These are phyloP conservation scores for Aeschynomene evenia DNA, from an alignment of 306 rosid genomes.

Conservation along the genomic window DNA sequence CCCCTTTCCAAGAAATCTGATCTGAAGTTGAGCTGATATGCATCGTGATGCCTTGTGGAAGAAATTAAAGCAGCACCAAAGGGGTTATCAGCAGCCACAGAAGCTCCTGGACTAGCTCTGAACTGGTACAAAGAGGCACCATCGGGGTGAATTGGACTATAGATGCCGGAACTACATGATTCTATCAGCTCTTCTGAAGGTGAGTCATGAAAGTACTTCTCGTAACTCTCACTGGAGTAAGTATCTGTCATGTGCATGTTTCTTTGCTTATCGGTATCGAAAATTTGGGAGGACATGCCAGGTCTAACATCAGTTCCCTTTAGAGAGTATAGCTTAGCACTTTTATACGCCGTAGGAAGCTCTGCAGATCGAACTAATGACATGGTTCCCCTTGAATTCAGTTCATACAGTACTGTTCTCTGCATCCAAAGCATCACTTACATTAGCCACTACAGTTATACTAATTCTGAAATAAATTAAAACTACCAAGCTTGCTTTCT, in stretches of 20 bases:
- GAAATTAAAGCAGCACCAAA: constrained; percentile 35
- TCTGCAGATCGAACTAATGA: constrained; percentile 69
- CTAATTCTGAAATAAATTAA: constrained; percentile 8
- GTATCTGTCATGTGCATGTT: constrained; percentile 53
- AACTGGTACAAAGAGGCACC: constrained; percentile 38
- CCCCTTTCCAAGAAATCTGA: constrained; percentile 60
- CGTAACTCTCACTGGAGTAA: constrained; percentile 64
- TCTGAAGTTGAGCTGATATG: constrained; percentile 40
- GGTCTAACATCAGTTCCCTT: constrained; percentile 58
- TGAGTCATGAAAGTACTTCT: constrained; percentile 75
- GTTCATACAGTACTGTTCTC: constrained; percentile 29
- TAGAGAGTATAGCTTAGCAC: constrained; percentile 62
- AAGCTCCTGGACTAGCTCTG: constrained; percentile 41
- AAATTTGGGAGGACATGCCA: constrained; percentile 50
- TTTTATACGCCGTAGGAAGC: constrained; percentile 51
- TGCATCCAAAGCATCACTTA: constrained; percentile 21
- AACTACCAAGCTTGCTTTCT: constrained; percentile 2
- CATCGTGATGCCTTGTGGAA: constrained; percentile 41
- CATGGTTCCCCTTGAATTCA: constrained; percentile 43
- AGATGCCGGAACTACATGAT: constrained; percentile 53
- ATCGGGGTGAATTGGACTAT: constrained; percentile 53
- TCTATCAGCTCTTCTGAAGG: constrained; percentile 58
- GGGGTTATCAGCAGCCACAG: constrained; percentile 36
- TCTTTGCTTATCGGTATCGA: constrained; percentile 49
- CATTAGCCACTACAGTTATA: constrained; percentile 20